Conservation (phyloP, 371 early-diverging fungal species). For the Rhizopus sp. region DNA sequence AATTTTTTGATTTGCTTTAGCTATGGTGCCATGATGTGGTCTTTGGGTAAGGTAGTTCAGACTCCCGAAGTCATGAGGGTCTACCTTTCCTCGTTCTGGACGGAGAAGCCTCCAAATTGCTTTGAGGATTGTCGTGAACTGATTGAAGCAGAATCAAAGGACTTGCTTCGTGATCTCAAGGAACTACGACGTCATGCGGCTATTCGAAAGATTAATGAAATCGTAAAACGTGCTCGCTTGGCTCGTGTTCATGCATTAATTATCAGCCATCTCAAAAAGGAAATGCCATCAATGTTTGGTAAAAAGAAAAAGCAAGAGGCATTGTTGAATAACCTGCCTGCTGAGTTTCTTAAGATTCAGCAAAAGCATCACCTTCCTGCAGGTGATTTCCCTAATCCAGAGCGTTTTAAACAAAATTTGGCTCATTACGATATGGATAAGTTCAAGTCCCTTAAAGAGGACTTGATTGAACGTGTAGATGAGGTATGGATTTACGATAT, state of each 20-base stretch:
- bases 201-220: slow-evolving; percentile 85
- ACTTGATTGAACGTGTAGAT: slow-evolving; percentile 59
- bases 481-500: slow-evolving; percentile 25
- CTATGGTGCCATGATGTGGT: slow-evolving; percentile 94
- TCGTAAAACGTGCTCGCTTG: slow-evolving; percentile 83
- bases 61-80: slow-evolving; percentile 91
- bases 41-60: slow-evolving; percentile 84
- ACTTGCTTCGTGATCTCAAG: slow-evolving; percentile 72
- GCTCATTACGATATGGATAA: slow-evolving; percentile 76
- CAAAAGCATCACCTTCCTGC: slow-evolving; percentile 67
- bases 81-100: slow-evolving; percentile 83
- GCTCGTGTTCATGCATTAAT: slow-evolving; percentile 81
- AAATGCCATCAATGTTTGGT: slow-evolving; percentile 83
- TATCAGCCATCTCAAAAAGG: slow-evolving; percentile 73
- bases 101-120: slow-evolving; percentile 68
- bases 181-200: slow-evolving; percentile 79
- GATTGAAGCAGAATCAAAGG: slow-evolving; percentile 76
- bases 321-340: slow-evolving; percentile 68
- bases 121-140: slow-evolving; percentile 75
- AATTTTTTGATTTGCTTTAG: neutral
- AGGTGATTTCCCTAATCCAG: slow-evolving; percentile 75
- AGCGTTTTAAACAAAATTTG: slow-evolving; percentile 62
- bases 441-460: slow-evolving; percentile 71
- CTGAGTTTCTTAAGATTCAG: slow-evolving; percentile 76
- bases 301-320: slow-evolving; percentile 76